phyloP scores from a whole-genome alignment of 2,329 filamentous ascomycete species.

The Alternaria alternata region DNA sequence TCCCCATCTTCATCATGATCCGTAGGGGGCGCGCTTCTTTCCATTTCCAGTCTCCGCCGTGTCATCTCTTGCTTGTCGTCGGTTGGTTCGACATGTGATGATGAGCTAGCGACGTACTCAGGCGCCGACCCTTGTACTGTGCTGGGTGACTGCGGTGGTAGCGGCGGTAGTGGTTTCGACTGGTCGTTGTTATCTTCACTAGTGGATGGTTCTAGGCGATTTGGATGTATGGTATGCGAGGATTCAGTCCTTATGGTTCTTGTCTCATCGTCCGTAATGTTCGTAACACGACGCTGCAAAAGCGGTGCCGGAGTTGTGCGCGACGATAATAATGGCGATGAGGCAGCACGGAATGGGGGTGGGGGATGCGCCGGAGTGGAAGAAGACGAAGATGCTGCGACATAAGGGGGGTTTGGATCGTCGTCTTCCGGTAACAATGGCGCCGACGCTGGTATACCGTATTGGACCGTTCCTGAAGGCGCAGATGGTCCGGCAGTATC shows the following conservation, averaged over 20 bases:
- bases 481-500: constrained; percentile 53
- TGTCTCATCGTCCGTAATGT: constrained; percentile 20
- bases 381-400: constrained; percentile 30
- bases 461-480: constrained; percentile 51
- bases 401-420: constrained; percentile 32
- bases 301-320: constrained; percentile 10
- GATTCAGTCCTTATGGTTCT: constrained; percentile 30
- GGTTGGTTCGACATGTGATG: constrained; percentile 49
- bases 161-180: constrained; percentile 31
- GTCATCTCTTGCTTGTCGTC: constrained; percentile 87
- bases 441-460: constrained; percentile 45
- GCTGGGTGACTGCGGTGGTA: constrained; percentile 28
- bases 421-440: constrained; percentile 48
- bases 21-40: constrained; percentile 52
- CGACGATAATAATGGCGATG: constrained; percentile 22
- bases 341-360: constrained; percentile 33
- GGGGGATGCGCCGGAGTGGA: constrained; percentile 34
- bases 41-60: constrained; percentile 50
- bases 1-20: constrained; percentile 34
- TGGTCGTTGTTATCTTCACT: constrained; percentile 17
- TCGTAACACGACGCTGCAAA: constrained; percentile 26
- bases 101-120: constrained; percentile 37
- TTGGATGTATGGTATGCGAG: constrained; percentile 34
- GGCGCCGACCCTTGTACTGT: constrained; percentile 29
- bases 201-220: constrained; percentile 8